phyloP scores from a whole-genome alignment of 768 basidiomycete species.

The Porphyrellus cyaneotinctus region DNA sequence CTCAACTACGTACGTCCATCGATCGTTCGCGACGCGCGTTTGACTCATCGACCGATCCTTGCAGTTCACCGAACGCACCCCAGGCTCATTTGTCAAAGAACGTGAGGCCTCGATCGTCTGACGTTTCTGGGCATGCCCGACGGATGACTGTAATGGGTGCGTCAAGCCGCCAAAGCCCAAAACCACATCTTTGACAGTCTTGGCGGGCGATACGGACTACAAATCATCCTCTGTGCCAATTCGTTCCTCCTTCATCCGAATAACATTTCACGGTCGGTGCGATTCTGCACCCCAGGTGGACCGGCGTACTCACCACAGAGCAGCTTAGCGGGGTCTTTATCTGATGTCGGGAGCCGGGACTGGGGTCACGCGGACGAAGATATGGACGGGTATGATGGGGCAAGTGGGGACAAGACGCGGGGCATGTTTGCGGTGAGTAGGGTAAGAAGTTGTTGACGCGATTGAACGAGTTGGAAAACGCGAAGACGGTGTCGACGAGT shows the following conservation, averaged over 20 bases:
- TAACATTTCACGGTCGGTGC: constrained; percentile 77
- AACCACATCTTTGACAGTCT: constrained; percentile 90
- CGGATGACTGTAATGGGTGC: constrained; percentile 63
- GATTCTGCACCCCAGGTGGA: constrained; percentile 65
- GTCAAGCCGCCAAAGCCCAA: constrained; percentile 87
- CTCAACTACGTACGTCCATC: constrained; percentile 67
- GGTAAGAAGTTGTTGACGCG: constrained; percentile 73
- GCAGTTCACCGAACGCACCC: constrained; percentile 89
- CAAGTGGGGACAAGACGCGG: constrained; percentile 42
- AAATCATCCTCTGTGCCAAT: constrained; percentile 77
- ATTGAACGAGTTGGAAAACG: constrained; percentile 67
- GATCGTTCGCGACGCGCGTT: neutral
- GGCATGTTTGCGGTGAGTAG: constrained; percentile 64
- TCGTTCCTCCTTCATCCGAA: constrained; percentile 80
- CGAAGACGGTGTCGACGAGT: constrained; percentile 70
- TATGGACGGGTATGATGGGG: constrained; percentile 19
- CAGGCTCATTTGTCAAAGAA: constrained; percentile 81
- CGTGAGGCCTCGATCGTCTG: constrained; percentile 79
- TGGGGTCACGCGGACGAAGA: neutral
- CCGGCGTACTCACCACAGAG: constrained; percentile 36
- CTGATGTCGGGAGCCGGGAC: constrained; percentile 26
- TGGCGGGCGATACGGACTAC: constrained; percentile 76
- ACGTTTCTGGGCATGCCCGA: constrained; percentile 70
- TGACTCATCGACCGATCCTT: neutral
- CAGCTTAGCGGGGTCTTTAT: constrained; percentile 33